These are phyloP conservation scores for Chaetomium tenue DNA, from an alignment of 495 filamentous ascomycete species.

Conservation along the genomic window DNA sequence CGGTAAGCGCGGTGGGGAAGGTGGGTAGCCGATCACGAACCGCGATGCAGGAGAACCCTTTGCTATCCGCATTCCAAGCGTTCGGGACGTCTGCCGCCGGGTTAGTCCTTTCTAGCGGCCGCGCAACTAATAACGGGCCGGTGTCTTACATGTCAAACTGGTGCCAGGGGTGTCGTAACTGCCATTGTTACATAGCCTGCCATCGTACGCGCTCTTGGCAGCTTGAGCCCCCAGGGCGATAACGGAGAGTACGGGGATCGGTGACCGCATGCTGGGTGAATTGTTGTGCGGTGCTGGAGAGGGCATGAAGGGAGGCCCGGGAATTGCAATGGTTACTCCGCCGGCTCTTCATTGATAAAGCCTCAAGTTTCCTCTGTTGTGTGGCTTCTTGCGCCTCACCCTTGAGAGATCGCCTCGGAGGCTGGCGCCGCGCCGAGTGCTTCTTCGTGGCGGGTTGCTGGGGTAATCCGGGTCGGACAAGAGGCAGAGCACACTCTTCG, in stretches of 20 bases:
- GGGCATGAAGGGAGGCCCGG: neutral
- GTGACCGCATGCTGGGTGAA: slow-evolving; percentile 15
- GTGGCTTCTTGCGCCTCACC: neutral
- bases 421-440: neutral
- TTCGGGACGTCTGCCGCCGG: slow-evolving; percentile 25
- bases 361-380: neutral
- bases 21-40: slow-evolving; percentile 25
- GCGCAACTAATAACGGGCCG: neutral
- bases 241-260: neutral
- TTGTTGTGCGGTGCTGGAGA: neutral
- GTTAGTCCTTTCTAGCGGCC: slow-evolving; percentile 1
- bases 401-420: neutral
- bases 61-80: slow-evolving; percentile 34
- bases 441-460: neutral
- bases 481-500: neutral
- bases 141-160: slow-evolving; percentile 30
- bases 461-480: slow-evolving; percentile 14
- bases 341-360: slow-evolving; percentile 17
- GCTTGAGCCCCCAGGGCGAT: slow-evolving; percentile 23
- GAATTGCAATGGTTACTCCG: slow-evolving; percentile 13
- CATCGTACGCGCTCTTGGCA: slow-evolving; percentile 25
- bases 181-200: slow-evolving; percentile 28
- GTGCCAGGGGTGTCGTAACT: slow-evolving; percentile 29
- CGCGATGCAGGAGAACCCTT: slow-evolving; percentile 33
- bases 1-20: slow-evolving; percentile 3